Evolutionary conservation across 2,329 filamentous ascomycete genomes (phyloP), one percentile per base, ranked within the genome.

Genomic region (Amylocarpus encephaloides): DNA sequence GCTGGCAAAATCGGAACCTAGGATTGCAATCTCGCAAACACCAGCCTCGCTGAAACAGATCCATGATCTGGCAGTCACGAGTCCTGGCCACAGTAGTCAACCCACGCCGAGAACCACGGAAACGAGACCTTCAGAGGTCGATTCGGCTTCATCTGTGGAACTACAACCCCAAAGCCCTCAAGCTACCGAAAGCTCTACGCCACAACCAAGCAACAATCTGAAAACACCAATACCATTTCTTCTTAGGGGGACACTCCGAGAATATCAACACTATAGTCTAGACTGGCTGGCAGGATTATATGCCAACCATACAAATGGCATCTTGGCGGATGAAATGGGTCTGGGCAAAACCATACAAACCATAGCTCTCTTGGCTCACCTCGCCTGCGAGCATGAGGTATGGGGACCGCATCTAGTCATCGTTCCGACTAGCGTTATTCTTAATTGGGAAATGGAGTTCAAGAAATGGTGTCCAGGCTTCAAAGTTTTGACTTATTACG

Each of bases 401-500:
- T 98, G 93, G 94, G 93, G 94, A 0, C 90, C 93, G 1, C 93
- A 98, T 72, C 73, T 98, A 19, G 88, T 98, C 43, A 86, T 98
- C 53, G 93, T 98, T 1, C 93, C 93, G 1, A 98, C 93, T 2
- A 97, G 91, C 68, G 94, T 98, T 43, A 96, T 98, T 78, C 80
- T 98, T 57, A 98, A 98, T 66, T 98, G 93, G 93, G 94, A 98
- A 68, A 97, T 97, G 86, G 93, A 98, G 69, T 98, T 98, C 77
- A 97, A 97, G 66, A 98, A 98, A 67, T 98, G 92, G 82, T 88
- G 91, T 50, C 93, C 94, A 2, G 92, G 93, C 0, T 98, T 98
- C 75, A 97, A 96, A 66, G 95, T 98, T 49, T 75, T 98, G 52
- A 93, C 91, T 0, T 98, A 98, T 71, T 98, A 97, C 66, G 93